Conservation (phyloP, 495 filamentous ascomycete species). For the Saxispiralis lemnorum region DNA sequence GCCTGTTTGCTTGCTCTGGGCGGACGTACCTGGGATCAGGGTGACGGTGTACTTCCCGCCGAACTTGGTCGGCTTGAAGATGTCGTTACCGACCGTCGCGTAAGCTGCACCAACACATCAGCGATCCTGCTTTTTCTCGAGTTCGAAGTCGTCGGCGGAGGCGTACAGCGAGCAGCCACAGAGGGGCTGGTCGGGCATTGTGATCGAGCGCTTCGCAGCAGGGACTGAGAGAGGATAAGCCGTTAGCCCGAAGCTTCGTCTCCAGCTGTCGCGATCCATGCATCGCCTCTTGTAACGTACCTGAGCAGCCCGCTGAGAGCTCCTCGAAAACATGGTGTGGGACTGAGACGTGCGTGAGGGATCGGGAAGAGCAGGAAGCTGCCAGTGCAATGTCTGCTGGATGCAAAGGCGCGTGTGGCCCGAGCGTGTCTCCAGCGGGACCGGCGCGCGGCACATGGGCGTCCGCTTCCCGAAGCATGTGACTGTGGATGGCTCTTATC, state of each 20-base stretch:
- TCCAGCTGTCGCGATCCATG: background rate
- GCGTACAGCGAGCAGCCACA: constrained; percentile 23
- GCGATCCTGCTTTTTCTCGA: background rate
- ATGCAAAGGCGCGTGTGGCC: too few species aligned
- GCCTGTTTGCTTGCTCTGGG: constrained; percentile 2
- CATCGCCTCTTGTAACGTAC: constrained; percentile 20
- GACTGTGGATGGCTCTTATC: too few species aligned
- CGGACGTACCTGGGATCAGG: constrained; percentile 63
- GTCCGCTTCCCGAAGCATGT: too few species aligned
- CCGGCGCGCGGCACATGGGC: too few species aligned
- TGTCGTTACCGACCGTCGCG: constrained; percentile 68
- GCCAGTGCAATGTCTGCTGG: too few species aligned
- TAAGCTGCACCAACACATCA: constrained; percentile 6
- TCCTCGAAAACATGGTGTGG: constrained; percentile 41
- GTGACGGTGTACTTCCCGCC: constrained; percentile 98
- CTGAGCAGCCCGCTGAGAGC: constrained; percentile 34
- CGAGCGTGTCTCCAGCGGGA: too few species aligned
- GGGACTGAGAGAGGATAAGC: constrained; percentile 36
- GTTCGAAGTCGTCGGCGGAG: background rate
- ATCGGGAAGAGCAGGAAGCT: too few species aligned
- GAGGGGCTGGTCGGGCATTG: constrained; percentile 24
- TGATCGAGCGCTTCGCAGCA: constrained; percentile 31
- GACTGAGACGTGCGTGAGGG: too few species aligned
- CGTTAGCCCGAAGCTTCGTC: constrained; percentile 16
- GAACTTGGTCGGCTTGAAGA: constrained; percentile 98